Evolutionary conservation across 768 basidiomycete species (phyloP).

Genomic region (Hygrophoropsis aurantiaca): DNA sequence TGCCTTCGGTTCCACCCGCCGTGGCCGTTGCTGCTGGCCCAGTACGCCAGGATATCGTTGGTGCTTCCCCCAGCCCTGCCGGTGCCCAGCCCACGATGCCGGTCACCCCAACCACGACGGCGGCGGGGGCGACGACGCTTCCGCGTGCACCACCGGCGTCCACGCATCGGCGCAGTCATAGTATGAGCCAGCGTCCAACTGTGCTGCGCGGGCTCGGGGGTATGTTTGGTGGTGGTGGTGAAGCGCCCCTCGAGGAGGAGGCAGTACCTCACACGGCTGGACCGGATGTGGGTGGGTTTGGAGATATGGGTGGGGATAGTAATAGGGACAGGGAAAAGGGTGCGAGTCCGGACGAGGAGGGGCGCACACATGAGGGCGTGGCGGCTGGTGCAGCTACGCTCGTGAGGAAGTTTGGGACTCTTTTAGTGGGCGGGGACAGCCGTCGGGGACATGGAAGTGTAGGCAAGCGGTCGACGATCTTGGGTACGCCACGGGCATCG

Average conservation of each 20-base stretch:
- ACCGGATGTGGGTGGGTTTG: slow-evolving; percentile 60
- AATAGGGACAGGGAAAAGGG: slow-evolving; percentile 27
- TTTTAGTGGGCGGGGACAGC: slow-evolving; percentile 51
- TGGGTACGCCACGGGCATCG: slow-evolving; percentile 41
- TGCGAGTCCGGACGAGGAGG: slow-evolving; percentile 50
- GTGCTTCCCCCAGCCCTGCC: too few species aligned
- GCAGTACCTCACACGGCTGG: slow-evolving; percentile 60
- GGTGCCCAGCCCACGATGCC: neutral
- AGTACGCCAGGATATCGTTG: slow-evolving; percentile 4
- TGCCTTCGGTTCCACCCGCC: slow-evolving; percentile 36
- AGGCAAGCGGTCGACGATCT: slow-evolving; percentile 51
- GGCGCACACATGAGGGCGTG: too few species aligned
- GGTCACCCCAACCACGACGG: slow-evolving; percentile 16
- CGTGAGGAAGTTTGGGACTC: slow-evolving; percentile 75
- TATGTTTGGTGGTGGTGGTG: slow-evolving; percentile 49
- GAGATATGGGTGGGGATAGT: slow-evolving; percentile 28
- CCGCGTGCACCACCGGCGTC: slow-evolving; percentile 76
- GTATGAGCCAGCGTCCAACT: slow-evolving; percentile 72
- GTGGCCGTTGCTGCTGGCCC: too few species aligned
- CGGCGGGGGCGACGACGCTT: slow-evolving; percentile 31
- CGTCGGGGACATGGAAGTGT: slow-evolving; percentile 36
- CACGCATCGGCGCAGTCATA: slow-evolving; percentile 81
- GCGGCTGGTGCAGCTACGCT: slow-evolving; percentile 71
- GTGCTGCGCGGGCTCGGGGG: slow-evolving; percentile 55
- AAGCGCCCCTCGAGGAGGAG: slow-evolving; percentile 41